Evolutionary conservation across 768 basidiomycete genomes (phyloP).

Genomic region (Gloeopeniophorella convolvens): DNA sequence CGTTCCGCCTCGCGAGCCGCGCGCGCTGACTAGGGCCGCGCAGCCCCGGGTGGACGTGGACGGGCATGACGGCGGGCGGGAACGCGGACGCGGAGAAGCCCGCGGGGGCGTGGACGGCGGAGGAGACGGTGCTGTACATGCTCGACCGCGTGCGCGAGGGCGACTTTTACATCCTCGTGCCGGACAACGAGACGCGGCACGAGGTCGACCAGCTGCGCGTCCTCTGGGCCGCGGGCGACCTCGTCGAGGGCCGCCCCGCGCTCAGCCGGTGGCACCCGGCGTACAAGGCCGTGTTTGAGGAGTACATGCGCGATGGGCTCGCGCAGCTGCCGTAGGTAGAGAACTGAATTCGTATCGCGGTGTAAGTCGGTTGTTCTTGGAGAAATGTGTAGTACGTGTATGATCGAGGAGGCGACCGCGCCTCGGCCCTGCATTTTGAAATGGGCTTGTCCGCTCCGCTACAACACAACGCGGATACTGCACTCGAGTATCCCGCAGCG

Average conservation of each 20-base stretch:
- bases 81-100: slow-evolving; percentile 49
- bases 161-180: slow-evolving; percentile 89
- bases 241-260: slow-evolving; percentile 81
- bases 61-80: slow-evolving; percentile 54
- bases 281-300: slow-evolving; percentile 57
- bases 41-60: slow-evolving; percentile 87
- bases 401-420: too few species aligned
- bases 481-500: too few species aligned
- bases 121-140: slow-evolving; percentile 86
- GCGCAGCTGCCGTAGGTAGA: slow-evolving; percentile 25
- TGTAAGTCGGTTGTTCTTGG: too few species aligned
- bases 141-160: slow-evolving; percentile 75
- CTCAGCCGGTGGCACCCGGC: slow-evolving; percentile 80
- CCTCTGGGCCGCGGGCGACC: slow-evolving; percentile 83
- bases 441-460: too few species aligned
- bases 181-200: slow-evolving; percentile 83
- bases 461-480: too few species aligned
- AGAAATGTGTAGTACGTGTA: too few species aligned
- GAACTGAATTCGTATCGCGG: background rate
- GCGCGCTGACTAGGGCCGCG: background rate
- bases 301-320: slow-evolving; percentile 39
- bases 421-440: too few species aligned
- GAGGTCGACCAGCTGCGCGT: slow-evolving; percentile 83
- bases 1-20: background rate
- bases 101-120: slow-evolving; percentile 80